Evolutionary conservation across 1,139 yeast species (phyloP).

Genomic region (Scheffersomyces stambukii): DNA sequence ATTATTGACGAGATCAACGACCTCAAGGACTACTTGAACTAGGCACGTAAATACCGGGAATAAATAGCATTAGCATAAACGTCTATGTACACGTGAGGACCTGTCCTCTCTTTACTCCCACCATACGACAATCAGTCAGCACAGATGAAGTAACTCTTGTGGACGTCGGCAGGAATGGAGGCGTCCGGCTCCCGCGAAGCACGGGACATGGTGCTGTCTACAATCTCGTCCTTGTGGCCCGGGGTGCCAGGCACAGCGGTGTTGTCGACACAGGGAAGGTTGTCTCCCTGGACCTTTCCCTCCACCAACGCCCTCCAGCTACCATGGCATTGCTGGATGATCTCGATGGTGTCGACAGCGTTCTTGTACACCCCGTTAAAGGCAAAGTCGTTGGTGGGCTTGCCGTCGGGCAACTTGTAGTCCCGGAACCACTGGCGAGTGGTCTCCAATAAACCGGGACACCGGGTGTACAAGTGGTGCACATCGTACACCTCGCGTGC

Average conservation of each 20-base stretch:
- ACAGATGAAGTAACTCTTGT: constrained; percentile 12
- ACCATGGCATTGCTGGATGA: constrained; percentile 63
- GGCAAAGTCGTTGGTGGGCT: constrained; percentile 83
- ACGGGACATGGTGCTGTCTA: constrained; percentile 12
- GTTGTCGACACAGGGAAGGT: constrained; percentile 48
- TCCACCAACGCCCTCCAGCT: constrained; percentile 68
- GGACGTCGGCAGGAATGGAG: constrained; percentile 20
- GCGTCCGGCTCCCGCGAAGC: constrained; percentile 21
- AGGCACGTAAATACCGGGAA: constrained; percentile 1
- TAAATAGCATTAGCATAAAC: background rate
- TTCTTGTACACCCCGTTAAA: constrained; percentile 77
- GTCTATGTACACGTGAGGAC: too few relatives aligned
- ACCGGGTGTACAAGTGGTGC: constrained; percentile 67
- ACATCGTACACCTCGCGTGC: constrained; percentile 70
- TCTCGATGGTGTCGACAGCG: constrained; percentile 67
- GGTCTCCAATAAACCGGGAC: constrained; percentile 79
- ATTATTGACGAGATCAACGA: constrained; percentile 54
- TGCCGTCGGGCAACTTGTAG: constrained; percentile 88
- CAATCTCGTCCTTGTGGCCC: constrained; percentile 10
- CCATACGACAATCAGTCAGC: constrained; percentile 3
- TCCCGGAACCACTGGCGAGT: constrained; percentile 90
- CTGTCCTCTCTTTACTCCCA: too few relatives aligned
- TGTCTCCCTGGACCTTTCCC: constrained; percentile 47
- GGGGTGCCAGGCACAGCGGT: constrained; percentile 59
- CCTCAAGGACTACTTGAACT: constrained; percentile 43